Base-by-base conservation (phyloP, 2,329 filamentous ascomycete genomes). In the Bipolaris oryzae region DNA sequence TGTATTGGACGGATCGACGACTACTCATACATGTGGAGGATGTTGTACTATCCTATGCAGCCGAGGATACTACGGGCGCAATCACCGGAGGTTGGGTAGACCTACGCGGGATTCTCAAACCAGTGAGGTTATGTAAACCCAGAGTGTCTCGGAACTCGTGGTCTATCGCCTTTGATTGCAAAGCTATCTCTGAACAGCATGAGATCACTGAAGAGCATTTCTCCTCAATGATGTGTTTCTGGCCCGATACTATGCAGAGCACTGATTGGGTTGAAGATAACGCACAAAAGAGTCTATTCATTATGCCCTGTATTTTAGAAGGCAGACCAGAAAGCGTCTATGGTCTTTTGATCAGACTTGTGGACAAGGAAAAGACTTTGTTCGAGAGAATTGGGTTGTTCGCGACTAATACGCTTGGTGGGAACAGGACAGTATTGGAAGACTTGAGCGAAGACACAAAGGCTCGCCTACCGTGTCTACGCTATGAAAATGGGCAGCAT, bases 401-500 rank as follows among this genome's bases (percentile, higher is more conserved):
- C 10, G 21, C 3, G 5, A 21, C 47, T 7, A 1, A 3, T 3
- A 16, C 35, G 11, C 31, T n/a, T 2, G 49, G 34, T 25, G 31
- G 21, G 6, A 16, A 25, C 7, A 31, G 56, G 0, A 25, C 33
- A 10, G 7, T 61, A 7, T 20, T 50, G 18, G 47, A 50, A 13
- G 58, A 57, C 15, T 10, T 58, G 35, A 42, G 55, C 34, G 53
- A 57, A 20, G 50, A 53, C 18, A 47, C 34, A 5, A 63, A 63
- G n/a, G 46, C 38, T 21, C 31, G 20, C 11, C 28, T 65, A 10
- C 58, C 55, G 7, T 63, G 58, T 34, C 39, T 63, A 7, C 35
- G 50, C n/a, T 62, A 60, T 25, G 46, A 63, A 31, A 38, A 57
- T 18, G 50, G 62, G 1, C 16, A 47, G 7, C 58, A 60, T 16